Percentiles rank a stretch among this genome's conserved stretches.
phyloP scores from a whole-genome alignment of 208 protist species.

The Naegleria fowleri region DNA sequence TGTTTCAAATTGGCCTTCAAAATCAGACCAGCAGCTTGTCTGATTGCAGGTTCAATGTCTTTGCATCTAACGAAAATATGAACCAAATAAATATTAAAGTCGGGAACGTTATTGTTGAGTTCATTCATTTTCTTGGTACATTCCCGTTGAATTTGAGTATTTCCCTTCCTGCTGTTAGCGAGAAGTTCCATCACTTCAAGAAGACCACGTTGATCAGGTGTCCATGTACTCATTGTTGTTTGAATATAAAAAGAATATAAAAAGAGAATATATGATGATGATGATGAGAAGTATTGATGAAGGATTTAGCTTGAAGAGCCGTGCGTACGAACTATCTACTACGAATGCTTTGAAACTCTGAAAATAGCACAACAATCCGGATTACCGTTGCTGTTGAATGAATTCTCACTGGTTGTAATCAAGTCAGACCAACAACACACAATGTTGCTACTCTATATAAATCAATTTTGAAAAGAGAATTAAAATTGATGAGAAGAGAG shows the following conservation, averaged over 20 bases:
- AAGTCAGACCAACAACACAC: too few species aligned
- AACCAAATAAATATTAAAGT: conserved; percentile 23
- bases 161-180: neutral
- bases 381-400: too few species aligned
- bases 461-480: too few species aligned
- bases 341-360: too few species aligned
- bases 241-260: neutral
- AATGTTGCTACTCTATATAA: too few species aligned
- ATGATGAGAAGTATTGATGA: too few species aligned
- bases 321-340: too few species aligned
- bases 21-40: conserved; percentile 14
- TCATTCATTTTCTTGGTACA: neutral
- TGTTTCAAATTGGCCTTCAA: conserved; percentile 2
- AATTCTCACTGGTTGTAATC: too few species aligned
- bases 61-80: neutral
- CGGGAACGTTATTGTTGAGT: neutral
- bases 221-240: neutral
- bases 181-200: neutral
- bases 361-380: too few species aligned
- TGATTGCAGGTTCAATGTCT: neutral
- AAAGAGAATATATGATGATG: too few species aligned
- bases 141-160: conserved; percentile 1
- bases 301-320: too few species aligned
- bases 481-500: too few species aligned
- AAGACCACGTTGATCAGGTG: conserved; percentile 9